phyloP scores from a whole-genome alignment of 2,329 filamentous ascomycete genomes.

The Ophiostoma populinum region DNA sequence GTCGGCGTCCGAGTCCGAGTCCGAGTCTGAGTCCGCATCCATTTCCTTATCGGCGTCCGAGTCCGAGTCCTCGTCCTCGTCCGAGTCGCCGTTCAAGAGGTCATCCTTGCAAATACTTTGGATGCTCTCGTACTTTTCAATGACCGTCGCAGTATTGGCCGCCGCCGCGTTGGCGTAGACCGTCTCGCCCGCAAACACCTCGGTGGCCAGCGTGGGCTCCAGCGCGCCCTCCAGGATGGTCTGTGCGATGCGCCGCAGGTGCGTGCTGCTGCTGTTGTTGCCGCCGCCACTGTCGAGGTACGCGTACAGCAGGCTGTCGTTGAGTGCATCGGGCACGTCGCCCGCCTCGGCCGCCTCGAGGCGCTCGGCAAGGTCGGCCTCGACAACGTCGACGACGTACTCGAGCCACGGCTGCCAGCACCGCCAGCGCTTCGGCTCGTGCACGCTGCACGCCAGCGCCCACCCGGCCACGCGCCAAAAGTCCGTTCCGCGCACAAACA shows the following conservation, averaged over 20 bases:
- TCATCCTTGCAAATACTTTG: too few relatives aligned
- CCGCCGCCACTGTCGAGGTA: conserved; percentile 33
- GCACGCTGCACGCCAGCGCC: conserved; percentile 77
- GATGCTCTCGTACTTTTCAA: too few relatives aligned
- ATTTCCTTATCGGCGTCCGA: too few relatives aligned
- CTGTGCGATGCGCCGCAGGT: conserved; percentile 38
- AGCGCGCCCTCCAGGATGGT: conserved; percentile 47
- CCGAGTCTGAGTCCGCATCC: too few relatives aligned
- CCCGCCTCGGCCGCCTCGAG: conserved; percentile 23
- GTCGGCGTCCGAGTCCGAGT: conserved; percentile 28
- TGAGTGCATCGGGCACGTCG: conserved; percentile 17
- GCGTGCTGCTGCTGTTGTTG: conserved; percentile 26
- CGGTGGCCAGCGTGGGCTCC: not conserved
- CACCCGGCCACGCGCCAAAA: conserved; percentile 85
- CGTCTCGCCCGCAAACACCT: conserved; percentile 49
- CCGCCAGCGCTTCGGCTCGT: conserved; percentile 57
- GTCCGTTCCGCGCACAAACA: conserved; percentile 65
- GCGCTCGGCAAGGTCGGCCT: conserved; percentile 49
- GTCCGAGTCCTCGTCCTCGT: conserved; percentile 37
- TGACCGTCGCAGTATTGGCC: too few relatives aligned
- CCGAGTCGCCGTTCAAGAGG: conserved; percentile 42
- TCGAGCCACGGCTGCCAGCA: conserved; percentile 69
- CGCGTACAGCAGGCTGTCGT: conserved; percentile 39
- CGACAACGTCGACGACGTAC: conserved; percentile 61
- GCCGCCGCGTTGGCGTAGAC: not conserved